Base-by-base conservation (phyloP, 768 basidiomycete species). In the Trametes cubensis region DNA sequence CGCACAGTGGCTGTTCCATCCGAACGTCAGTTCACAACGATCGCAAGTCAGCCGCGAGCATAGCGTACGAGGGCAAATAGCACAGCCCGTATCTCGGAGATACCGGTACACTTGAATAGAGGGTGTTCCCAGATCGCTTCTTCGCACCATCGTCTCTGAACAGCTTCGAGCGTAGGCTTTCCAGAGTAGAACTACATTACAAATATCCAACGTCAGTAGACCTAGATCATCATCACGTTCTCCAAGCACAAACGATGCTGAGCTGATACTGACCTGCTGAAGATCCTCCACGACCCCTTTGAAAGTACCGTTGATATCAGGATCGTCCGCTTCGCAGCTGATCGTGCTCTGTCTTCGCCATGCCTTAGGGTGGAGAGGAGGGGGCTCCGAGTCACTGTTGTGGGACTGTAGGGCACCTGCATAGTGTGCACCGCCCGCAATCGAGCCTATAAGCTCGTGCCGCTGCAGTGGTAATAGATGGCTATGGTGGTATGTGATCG, bases 61-160 rank as follows among this genome's bases (percentile, higher is more conserved):
- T 34, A 11, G 34, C 34, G 34, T 67, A 83, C 85, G 76, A 85
- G 81, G 38, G 86, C 62, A 30, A 66, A 62, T 48, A 66, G 58
- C 4, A 67, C 54, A 0, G 64, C 76, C 23, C 78, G 81, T 68
- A 81, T 83, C 67, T 88, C 76, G 42, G 74, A 67, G 61, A 76
- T 82, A 6, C 85, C 84, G 38, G 75, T 73, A 66, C 81, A 83
- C 62, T 77, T 79, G 34, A 73, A 77, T 38, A 81, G 70, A 13
- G 86, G 84, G 66, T 85, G 85, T 78, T 87, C 85, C 59, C 85
- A 85, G 6, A 73, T 73, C 0, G 85, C 85, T 66, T 87, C 83
- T 57, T 71, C 73, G 44, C 71, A 72, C 83, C 84, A 88, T 13
- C 80, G 77, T 42, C 81, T 74, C 57, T 81, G 75, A 45, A 88